Percentiles rank a stretch among this genome's conserved stretches.
phyloP scores from a whole-genome alignment of 192 early-diverging fungal species.

The Entomortierella parvispora region DNA sequence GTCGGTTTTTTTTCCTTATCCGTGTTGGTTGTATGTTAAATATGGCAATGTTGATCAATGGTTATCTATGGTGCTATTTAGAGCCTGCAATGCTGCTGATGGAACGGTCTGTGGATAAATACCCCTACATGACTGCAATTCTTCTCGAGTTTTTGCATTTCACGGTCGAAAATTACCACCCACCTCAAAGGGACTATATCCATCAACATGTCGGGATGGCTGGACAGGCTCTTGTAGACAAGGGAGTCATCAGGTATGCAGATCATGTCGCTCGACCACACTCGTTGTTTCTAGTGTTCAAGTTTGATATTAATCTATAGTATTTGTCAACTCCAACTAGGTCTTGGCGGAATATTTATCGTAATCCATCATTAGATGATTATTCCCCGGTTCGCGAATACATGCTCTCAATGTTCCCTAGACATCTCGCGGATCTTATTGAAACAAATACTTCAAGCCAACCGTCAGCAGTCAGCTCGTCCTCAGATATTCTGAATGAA shows the following conservation, averaged over 20 bases:
- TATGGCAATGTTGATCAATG: neutral
- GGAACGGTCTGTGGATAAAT: slow-evolving; percentile 69
- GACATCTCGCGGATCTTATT: slow-evolving; percentile 20
- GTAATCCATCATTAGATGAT: slow-evolving; percentile 45
- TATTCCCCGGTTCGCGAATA: slow-evolving; percentile 29
- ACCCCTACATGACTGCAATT: slow-evolving; percentile 72
- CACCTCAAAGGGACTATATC: slow-evolving; percentile 58
- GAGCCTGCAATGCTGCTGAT: slow-evolving; percentile 84
- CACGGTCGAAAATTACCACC: slow-evolving; percentile 67
- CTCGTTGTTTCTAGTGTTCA: no score
- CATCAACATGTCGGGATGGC: slow-evolving; percentile 59
- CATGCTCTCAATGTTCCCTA: slow-evolving; percentile 23
- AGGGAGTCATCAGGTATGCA: slow-evolving; percentile 71
- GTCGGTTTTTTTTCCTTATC: neutral
- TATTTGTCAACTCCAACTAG: slow-evolving; percentile 3
- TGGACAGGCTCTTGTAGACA: slow-evolving; percentile 68
- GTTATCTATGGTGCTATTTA: slow-evolving; percentile 17
- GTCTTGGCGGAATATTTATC: slow-evolving; percentile 45
- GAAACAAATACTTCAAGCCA: slow-evolving; percentile 1
- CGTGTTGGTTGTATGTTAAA: neutral
- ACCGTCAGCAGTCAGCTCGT: neutral
- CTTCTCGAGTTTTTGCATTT: slow-evolving; percentile 76
- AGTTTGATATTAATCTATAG: neutral
- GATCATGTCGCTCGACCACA: neutral
- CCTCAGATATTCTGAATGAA: slow-evolving; percentile 24